A percentile compares a stretch with the other conserved stretches of the same genome.
phyloP scores from a whole-genome alignment of 2,329 filamentous ascomycete genomes.

The Knoxdaviesia capensis region DNA sequence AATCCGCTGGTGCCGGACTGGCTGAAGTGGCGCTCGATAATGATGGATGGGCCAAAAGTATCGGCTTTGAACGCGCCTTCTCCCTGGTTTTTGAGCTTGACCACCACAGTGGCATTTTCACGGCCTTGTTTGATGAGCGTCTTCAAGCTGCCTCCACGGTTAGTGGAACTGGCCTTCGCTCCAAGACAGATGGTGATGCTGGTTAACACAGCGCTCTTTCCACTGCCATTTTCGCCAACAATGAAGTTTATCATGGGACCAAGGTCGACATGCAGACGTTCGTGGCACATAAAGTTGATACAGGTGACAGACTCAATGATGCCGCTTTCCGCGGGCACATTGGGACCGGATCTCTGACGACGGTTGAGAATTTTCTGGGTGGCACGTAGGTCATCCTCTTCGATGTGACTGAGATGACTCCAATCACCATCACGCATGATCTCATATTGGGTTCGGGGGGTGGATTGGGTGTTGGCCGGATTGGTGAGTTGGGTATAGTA shows the following conservation, averaged over 20 bases:
- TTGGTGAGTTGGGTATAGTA: no score
- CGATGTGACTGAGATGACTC: constrained; percentile 32
- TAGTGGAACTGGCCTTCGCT: constrained; percentile 80
- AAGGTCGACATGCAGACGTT: constrained; percentile 60
- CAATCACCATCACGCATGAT: constrained; percentile 38
- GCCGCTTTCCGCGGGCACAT: constrained; percentile 59
- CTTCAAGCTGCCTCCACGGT: constrained; percentile 76
- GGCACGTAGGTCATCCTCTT: constrained; percentile 39
- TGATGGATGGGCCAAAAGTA: constrained; percentile 65
- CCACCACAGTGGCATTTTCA: constrained; percentile 55
- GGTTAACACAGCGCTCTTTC: constrained; percentile 89
- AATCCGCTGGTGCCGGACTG: constrained; percentile 58
- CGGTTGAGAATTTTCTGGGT: constrained; percentile 33
- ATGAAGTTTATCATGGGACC: constrained; percentile 96
- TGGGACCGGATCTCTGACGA: constrained; percentile 29
- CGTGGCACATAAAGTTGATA: constrained; percentile 93
- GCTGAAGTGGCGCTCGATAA: constrained; percentile 78
- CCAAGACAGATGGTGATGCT: constrained; percentile 89
- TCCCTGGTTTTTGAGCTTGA: constrained; percentile 82
- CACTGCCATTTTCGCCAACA: constrained; percentile 91
- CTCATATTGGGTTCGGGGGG: constrained; percentile 38
- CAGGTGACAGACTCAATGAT: constrained; percentile 79
- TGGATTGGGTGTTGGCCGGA: no score
- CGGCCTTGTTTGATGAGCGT: constrained; percentile 78
- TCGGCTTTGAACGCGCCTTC: constrained; percentile 67